Base-by-base conservation (phyloP, 1,139 yeast genomes). In the Candida sp. region DNA sequence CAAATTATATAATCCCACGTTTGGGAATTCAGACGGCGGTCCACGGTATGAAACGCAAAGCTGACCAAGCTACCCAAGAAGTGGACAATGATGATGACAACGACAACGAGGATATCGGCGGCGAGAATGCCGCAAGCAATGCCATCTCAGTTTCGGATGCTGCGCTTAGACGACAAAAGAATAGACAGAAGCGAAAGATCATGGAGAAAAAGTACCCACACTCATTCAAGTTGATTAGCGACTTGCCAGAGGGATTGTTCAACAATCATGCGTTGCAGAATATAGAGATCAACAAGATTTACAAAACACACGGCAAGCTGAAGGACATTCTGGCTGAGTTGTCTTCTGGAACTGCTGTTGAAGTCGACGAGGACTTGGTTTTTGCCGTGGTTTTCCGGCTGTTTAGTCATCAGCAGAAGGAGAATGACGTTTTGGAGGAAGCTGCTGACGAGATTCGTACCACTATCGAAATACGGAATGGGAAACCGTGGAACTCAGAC, bases 1-100 rank as follows among this genome's bases (percentile, higher is more conserved):
- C 82, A 0, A 62, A 73, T 3, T 78, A 75, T 49, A 61, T 65
- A 38, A 59, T 81, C 17, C 86, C 86, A 0, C 64, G 81, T 41
- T 55, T 73, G 33, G 87, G 87, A 0, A 53, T 82, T 1, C 77
- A 72, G 46, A 72, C 85, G 0, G 67, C 81, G 3, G 83, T 81
- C 0, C 72, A 75, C 46, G 83, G 85, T 0, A 59, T 73, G 3
- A 69, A 77, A 49, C 67, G 63, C 35, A 60, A 62, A 28, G 38
- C 63, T 9, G 40, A 48, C 7, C 41, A 47, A 1, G 46, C 45
- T 11, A 46, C 47, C 2, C 23, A 44, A 2, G 47, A 57, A 46
- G 61, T 59, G 23, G 42, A 63, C 56, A 42, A 63, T 35, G 72
- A 69, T 35, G 75, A 68, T 31, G 77, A 73, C 49, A 72, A 72